These are phyloP conservation scores for Alternaria gaisen DNA, from an alignment of 2,329 filamentous ascomycete species.

Conservation along the genomic window DNA sequence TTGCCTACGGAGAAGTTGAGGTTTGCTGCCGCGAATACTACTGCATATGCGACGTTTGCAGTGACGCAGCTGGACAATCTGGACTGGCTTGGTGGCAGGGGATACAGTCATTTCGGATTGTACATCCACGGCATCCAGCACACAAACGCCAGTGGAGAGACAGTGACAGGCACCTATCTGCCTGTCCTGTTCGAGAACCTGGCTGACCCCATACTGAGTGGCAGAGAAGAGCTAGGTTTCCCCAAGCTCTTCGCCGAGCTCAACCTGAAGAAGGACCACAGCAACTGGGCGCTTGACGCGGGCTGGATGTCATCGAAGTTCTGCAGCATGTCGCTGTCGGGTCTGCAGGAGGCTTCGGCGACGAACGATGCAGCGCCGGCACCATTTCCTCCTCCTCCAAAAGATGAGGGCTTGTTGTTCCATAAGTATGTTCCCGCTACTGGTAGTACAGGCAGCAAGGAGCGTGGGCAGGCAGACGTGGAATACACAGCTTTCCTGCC, in stretches of 20 bases:
- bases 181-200: constrained; percentile 67
- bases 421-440: constrained; percentile 68
- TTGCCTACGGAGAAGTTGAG: constrained; percentile 49
- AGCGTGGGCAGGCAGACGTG: constrained; percentile 60
- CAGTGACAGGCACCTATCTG: constrained; percentile 63
- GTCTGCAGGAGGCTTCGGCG: constrained; percentile 25
- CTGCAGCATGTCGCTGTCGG: constrained; percentile 40
- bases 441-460: constrained; percentile 50
- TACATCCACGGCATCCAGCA: constrained; percentile 71
- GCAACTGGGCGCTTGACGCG: constrained; percentile 53
- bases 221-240: constrained; percentile 69
- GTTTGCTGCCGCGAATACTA: constrained; percentile 51
- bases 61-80: constrained; percentile 57
- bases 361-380: constrained; percentile 13
- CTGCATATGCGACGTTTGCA: constrained; percentile 51
- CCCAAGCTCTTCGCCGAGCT: constrained; percentile 66
- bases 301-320: constrained; percentile 51
- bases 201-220: constrained; percentile 68
- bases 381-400: constrained; percentile 3
- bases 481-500: constrained; percentile 62
- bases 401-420: constrained; percentile 61
- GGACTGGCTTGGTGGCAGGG: constrained; percentile 68
- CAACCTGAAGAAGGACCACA: constrained; percentile 52
- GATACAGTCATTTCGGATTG: constrained; percentile 67
- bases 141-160: constrained; percentile 58